Percentiles rank a stretch among this genome's conserved stretches.
Conservation (phyloP, 441 rosid genomes). For the Pelargonium fulgidum region DNA sequence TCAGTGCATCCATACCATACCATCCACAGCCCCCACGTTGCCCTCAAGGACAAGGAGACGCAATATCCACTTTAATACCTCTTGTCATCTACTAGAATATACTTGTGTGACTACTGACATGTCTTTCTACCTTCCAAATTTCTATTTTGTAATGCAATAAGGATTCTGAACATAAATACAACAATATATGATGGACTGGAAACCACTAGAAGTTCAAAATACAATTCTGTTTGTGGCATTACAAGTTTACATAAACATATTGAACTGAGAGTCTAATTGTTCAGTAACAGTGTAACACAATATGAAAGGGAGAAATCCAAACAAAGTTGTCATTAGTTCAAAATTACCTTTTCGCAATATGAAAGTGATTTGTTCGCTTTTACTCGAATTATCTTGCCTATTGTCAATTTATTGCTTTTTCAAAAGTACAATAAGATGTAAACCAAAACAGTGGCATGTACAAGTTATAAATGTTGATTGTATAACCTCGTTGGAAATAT, state of each 20-base stretch:
- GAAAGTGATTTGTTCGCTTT: not conserved
- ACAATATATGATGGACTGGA: not conserved
- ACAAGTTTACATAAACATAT: too few species aligned
- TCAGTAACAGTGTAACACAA: too few species aligned
- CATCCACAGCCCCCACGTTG: not conserved
- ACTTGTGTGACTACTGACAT: not conserved
- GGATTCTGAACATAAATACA: not conserved
- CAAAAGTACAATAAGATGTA: not conserved
- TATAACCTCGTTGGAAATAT: not conserved
- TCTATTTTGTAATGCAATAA: not conserved
- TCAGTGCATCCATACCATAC: not conserved
- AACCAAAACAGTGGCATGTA: not conserved
- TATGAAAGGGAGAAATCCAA: too few species aligned
- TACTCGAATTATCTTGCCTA: not conserved
- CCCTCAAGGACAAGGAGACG: not conserved
- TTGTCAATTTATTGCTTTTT: not conserved
- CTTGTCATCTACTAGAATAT: not conserved
- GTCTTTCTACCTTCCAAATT: not conserved
- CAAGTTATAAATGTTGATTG: not conserved
- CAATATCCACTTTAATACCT: not conserved
- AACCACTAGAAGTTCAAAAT: too few species aligned
- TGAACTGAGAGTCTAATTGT: too few species aligned
- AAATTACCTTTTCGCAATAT: too few species aligned
- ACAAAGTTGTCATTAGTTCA: too few species aligned
- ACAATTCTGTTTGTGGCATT: too few species aligned